Evolutionary conservation across 805 yeast species (phyloP), one percentile per base, ranked within the genome.

Genomic region (Nakazawaea molendinolei): DNA sequence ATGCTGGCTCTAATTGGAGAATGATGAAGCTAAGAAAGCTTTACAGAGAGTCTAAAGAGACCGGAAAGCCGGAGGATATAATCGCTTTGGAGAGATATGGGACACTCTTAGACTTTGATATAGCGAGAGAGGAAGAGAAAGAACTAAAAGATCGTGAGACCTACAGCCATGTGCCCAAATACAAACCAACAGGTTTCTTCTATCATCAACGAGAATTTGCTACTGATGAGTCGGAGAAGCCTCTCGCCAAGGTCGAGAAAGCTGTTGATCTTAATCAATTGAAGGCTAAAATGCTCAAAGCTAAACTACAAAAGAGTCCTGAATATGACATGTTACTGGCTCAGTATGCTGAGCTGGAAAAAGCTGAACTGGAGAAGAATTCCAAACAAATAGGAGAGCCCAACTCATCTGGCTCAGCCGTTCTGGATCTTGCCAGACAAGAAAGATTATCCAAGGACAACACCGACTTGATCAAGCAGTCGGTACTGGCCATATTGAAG

Each of bases 1-100:
- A 61, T 42, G 25, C 49, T 15, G 67, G 65, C 2, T 53, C 61
- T 1, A 44, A 39, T n/a, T 61, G 67, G 67, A 41, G 65, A 26
- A 50, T 58, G 59, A 58, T 57, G 45, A 62, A 61, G 42, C 45
- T 61, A 15, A 34, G 47, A 5, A 51, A 51, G 17, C 33, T 52
- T 1, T 31, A 43, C 17, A 44, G 47, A 28, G 36, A 40, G 14
- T 47, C 61, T 8, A 32, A 42, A 23, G 49, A 44, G 23, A 32
- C 38, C 5, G 25, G 41, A 6, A 29, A 33, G 15, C 27, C 44
- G 4, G 37, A 47, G 3, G 55, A 55, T 24, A 50, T 50, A 3
- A 31, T 45, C n/a, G 64, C 61, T 3, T 24, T 47, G 17, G 50
- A 53, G 31, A 28, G 52, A 28, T 58, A 53, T 36, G 59, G 58